Evolutionary conservation across 176 grass and related monocot species (phyloP), one percentile per base, ranked within the genome.

Genomic region (Rhynchospora pubera): DNA sequence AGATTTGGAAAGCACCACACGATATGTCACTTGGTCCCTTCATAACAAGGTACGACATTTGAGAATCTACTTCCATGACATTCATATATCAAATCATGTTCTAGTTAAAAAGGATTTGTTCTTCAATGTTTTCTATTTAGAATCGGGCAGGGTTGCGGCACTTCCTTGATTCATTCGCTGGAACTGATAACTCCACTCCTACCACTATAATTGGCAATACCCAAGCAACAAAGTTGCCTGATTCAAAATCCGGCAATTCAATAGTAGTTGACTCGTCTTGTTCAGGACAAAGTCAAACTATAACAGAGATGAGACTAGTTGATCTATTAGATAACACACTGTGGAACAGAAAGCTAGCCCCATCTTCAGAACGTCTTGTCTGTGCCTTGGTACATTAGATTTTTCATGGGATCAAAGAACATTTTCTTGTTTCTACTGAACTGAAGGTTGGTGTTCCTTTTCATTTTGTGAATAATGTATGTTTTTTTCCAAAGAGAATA

Each of bases 21-120:
- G 92, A 52, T 97, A 94, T 91, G 94, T 94, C 69, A 94, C 94
- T 78, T 97, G 95, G 95, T 97, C 92, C 62, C 92, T 97, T 74
- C 95, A 97, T 62, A 94, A 94, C 90, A 97, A 97, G 83, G 95
- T 94, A 43, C 64, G 13, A 46, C 77, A 83, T 79, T 77, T 81
- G 56, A 75, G 56, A n/a, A 47, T 53, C 65, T 46, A 61, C 14
- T 55, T 26, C 28, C 7, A n/a, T 70, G 16, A 83, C 14, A 67
- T 79, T 65, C 68, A 19, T 6, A 65, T 51, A 80, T 21, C 43
- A 15, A 58, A 80, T 58, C 45, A 63, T 82, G 79, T 48, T 77
- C 7, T 85, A 64, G 5, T 39, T 57, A 47, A 65, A 86, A 28
- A 11, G 53, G 56, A 80, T 83, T 76, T 57, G 14, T 75, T 56